Evolutionary conservation across 140 eudicot species (phyloP), one percentile per base, ranked within the genome.

Genomic region (Ambrosia hybrid): DNA sequence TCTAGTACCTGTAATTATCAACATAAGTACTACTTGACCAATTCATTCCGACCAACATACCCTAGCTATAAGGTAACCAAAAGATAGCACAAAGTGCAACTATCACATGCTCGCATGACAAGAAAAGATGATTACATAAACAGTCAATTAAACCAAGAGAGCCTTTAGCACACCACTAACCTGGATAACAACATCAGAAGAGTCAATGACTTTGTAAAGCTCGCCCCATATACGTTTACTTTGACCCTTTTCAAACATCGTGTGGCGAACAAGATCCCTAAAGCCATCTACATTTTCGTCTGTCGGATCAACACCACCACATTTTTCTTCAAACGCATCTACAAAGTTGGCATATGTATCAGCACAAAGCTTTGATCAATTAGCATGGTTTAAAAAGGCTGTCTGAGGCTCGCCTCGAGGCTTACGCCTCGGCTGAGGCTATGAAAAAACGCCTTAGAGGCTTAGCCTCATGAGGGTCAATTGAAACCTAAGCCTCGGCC

Each of bases 171-270:
- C 26, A 16, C 16, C 1, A 36, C 83, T 38, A 52, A 93, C 98
- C 96, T 95, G 99, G 68, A 95, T 83, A 77, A 95, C 95, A 82
- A 91, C 99, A 75, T 95, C 99, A 7, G 99, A 95, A 48, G 99
- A 95, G 77, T 95, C 99, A 12, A 95, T 82, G 41, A 95, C 99
- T 85, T 95, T 95, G 90, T 95, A 95, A 51, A 95, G 99, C 75
- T 95, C 99, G 69, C 99, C 95, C 99, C 99, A 95, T 58, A 95
- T 91, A 58, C 97, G 88, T 78, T 95, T 95, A 82, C 99, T 95
- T 82, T 95, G 97, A 75, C 99, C 97, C 77, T 95, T 95, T 59
- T 91, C 97, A 78, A 95, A 95, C 96, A 91, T 85, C 12, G 80
- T 86, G 70, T 95, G 97, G 67, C 99, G 84, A 73, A 91, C 99